These are phyloP conservation scores for Mycena venus DNA, from an alignment of 768 basidiomycete genomes.

Conservation along the genomic window DNA sequence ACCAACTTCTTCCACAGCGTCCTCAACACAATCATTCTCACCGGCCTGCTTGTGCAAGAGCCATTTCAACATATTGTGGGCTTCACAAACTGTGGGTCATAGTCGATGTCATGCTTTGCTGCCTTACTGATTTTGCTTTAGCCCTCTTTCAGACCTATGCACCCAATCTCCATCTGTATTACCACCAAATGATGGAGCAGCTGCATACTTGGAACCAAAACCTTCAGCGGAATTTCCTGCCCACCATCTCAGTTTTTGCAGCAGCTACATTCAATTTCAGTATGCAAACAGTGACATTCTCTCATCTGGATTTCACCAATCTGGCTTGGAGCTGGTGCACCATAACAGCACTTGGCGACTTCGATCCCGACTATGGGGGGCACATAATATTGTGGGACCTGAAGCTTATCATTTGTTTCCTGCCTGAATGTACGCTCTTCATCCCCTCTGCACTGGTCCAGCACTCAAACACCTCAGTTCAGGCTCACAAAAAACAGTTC, in stretches of 20 bases:
- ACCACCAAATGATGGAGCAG: background rate
- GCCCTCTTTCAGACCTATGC: background rate
- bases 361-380: slow-evolving; percentile 35
- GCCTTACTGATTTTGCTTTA: background rate
- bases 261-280: slow-evolving; percentile 47
- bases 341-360: slow-evolving; percentile 42
- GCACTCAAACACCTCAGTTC: background rate
- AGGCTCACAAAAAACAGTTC: slow-evolving; percentile 14
- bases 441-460: too few relatives aligned
- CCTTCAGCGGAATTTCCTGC: background rate
- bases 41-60: background rate
- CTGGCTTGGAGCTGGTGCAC: slow-evolving; percentile 42
- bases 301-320: slow-evolving; percentile 44
- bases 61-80: slow-evolving; percentile 7
- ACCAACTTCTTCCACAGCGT: background rate
- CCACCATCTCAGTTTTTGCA: slow-evolving; percentile 33
- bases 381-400: slow-evolving; percentile 43
- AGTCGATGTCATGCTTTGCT: too few relatives aligned
- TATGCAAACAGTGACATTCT: slow-evolving; percentile 6
- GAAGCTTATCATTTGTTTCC: slow-evolving; percentile 30
- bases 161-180: background rate
- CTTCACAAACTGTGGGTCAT: background rate
- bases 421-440: too few relatives aligned
- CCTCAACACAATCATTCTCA: background rate
- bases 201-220: background rate